Percentiles rank a stretch among this genome's conserved stretches.
Evolutionary conservation across 2,329 filamentous ascomycete genomes (phyloP).

Genomic region (Lasiodiplodia gonubiensis): DNA sequence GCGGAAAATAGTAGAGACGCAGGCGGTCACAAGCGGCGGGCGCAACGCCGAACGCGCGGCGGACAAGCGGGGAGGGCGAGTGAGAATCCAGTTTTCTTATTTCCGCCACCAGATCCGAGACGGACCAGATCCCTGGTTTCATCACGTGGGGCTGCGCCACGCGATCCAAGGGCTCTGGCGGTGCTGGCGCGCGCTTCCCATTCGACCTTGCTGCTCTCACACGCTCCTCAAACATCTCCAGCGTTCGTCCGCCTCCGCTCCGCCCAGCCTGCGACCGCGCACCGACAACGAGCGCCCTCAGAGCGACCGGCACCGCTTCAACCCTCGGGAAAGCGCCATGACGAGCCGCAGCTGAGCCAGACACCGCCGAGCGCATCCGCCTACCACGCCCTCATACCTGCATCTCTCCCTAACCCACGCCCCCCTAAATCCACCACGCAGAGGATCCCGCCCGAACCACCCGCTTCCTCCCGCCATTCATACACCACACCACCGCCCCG

Average conservation of each 20-base stretch:
- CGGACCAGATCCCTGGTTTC: background rate
- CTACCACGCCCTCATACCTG: background rate
- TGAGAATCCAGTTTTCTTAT: background rate
- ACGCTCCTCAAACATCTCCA: constrained; percentile 6
- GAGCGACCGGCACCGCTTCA: background rate
- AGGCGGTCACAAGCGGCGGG: too few relatives aligned
- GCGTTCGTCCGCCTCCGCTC: background rate
- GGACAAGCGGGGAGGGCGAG: background rate
- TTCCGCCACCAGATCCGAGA: background rate
- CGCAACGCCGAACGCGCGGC: background rate
- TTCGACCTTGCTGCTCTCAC: constrained; percentile 2
- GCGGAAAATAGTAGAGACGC: background rate
- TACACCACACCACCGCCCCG: background rate
- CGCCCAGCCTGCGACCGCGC: background rate
- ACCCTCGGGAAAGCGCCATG: constrained; percentile 4
- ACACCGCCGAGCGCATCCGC: constrained; percentile 8
- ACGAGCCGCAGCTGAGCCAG: constrained; percentile 17
- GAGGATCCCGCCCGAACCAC: background rate
- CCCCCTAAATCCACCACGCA: background rate
- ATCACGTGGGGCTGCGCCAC: constrained; percentile 18
- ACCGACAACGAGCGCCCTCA: background rate
- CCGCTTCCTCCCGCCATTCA: constrained; percentile 2
- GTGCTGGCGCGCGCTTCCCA: background rate
- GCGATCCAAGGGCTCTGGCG: background rate
- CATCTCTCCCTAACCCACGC: constrained; percentile 7